Base-by-base conservation (phyloP, 1,139 yeast genomes). In the Sugiyamaella sp. region DNA sequence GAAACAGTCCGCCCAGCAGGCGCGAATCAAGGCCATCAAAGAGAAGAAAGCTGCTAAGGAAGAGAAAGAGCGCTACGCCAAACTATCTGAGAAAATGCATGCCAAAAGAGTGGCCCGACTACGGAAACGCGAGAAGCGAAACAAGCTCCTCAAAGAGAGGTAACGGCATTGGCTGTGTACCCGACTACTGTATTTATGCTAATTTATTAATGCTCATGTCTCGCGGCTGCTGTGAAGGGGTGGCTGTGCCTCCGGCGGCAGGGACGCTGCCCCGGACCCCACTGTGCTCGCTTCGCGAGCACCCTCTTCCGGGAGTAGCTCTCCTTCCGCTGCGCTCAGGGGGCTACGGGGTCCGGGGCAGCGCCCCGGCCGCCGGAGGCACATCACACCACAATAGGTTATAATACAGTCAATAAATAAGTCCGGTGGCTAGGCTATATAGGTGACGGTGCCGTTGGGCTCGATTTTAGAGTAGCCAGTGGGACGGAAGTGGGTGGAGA, bases 121-220 rank as follows among this genome's bases (percentile, higher is more conserved):
- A 52, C 62, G 67, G 59, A 62, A 69, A 52, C 63, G 74, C 32
- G 78, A 74, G 54, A 74, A 74, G 68, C 66, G 78, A 51, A 74
- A 74, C 65, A 74, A 74, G 66, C 58, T 73, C 57, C 67, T 74
- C 52, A 73, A 73, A 59, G 78, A 74, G 57, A 74, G 77, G 21
- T 48, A 22, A 41, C 9, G 21, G 9, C n/a, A 10, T 29, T 25
- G 5, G 9, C 29, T 25, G 33, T 41, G 5, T 2, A 5, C 8
- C 14, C 9, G 4, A 37, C 40, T n/a, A 35, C 17, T 45, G 9
- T 33, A 33, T 45, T 17, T 20, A 24, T 45, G 8, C 21, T 17
- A 17, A 45, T 33, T 33, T 33, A 37, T 46, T n/a, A 19, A 8
- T 45, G 19, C 27, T 45, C 5, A 29, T 43, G 17, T 29, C 22